Percentiles rank a stretch among this genome's conserved stretches.
Conservation (phyloP, 164 flowering plant genomes). For the Paratinospora sagittata region DNA sequence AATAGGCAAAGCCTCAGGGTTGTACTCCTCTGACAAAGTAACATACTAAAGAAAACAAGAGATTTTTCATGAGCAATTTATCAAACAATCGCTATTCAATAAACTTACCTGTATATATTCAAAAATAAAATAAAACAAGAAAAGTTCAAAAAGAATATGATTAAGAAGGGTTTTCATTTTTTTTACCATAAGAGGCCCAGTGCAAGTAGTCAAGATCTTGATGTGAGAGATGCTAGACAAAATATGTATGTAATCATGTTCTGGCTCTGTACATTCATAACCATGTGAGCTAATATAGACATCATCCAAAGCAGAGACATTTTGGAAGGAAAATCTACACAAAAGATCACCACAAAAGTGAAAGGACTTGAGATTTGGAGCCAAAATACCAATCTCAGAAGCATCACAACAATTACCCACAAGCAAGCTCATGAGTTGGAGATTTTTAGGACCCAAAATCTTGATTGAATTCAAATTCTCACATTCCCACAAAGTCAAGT, state of each 20-base stretch:
- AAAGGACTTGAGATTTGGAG: slow-evolving; percentile 5
- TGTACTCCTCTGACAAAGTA: background rate
- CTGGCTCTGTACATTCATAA: background rate
- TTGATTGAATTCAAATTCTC: background rate
- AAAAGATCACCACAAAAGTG: too few relatives aligned
- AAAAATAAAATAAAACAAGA: background rate
- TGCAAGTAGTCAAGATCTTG: slow-evolving; percentile 2
- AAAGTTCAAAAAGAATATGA: background rate
- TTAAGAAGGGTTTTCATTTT: too few relatives aligned
- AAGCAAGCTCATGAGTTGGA: background rate
- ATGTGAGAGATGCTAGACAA: background rate
- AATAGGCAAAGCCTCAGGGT: background rate
- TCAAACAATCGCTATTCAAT: too few relatives aligned
- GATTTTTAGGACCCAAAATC: background rate
- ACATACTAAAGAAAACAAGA: slow-evolving; percentile 3
- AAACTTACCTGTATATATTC: too few relatives aligned
- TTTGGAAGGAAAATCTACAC: background rate
- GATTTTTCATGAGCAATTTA: background rate
- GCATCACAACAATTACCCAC: background rate
- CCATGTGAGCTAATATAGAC: background rate
- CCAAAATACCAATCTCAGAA: background rate
- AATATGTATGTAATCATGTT: background rate
- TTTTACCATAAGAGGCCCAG: background rate
- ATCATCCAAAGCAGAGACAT: slow-evolving; percentile 1
- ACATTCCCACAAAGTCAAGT: background rate